Percentiles rank a stretch among this genome's conserved stretches.
phyloP scores from a whole-genome alignment of 306 rosid species.

The Trifolium subterraneum region DNA sequence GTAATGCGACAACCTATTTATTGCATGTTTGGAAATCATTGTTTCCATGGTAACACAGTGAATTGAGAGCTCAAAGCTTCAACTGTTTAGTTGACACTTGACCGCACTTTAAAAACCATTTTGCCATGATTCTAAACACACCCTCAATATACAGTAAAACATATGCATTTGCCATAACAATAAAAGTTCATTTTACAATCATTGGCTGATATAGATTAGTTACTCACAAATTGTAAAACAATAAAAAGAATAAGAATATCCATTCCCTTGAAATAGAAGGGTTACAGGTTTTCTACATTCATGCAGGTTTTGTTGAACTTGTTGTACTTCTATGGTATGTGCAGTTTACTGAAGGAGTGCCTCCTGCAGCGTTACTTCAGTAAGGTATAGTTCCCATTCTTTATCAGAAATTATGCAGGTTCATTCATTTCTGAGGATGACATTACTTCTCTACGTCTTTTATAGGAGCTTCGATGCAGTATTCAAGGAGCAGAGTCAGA shows the following conservation, averaged over 20 bases:
- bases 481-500: conserved; percentile 68
- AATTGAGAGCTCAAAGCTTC: neutral
- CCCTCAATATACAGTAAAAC: neutral
- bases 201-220: too few species aligned
- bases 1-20: neutral
- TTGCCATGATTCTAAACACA: neutral
- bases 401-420: neutral
- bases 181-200: too few species aligned
- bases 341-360: conserved; percentile 80
- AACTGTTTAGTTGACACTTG: neutral
- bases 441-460: conserved; percentile 25
- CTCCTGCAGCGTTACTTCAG: conserved; percentile 89
- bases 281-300: conserved; percentile 10
- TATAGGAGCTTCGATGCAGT: conserved; percentile 78
- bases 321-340: conserved; percentile 85
- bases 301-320: conserved; percentile 76
- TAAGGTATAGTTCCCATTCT: conserved; percentile 57
- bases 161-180: neutral
- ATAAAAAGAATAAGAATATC: neutral
- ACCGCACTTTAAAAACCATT: neutral
- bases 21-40: neutral
- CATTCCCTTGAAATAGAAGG: neutral
- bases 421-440: conserved; percentile 7
- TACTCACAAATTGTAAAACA: neutral
- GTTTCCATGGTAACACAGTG: neutral